These are phyloP conservation scores for Colletotrichum scovillei DNA, from an alignment of 2,329 filamentous ascomycete genomes.

Conservation along the genomic window DNA sequence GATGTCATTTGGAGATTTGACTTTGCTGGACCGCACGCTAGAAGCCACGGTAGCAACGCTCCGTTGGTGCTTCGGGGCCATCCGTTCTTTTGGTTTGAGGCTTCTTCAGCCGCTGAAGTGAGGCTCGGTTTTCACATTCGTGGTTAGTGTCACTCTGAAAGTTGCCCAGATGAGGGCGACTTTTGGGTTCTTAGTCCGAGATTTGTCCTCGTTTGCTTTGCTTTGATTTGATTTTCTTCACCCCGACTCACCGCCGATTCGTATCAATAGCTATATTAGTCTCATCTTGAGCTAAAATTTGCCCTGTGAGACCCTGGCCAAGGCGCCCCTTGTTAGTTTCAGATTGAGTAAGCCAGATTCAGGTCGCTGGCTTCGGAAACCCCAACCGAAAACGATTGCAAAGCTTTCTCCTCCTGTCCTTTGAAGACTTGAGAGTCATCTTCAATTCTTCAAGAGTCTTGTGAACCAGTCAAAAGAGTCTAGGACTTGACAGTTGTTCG, in stretches of 20 bases:
- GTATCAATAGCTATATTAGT: constrained; percentile 16
- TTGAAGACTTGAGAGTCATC: neutral
- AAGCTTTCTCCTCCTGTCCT: neutral
- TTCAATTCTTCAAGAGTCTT: neutral
- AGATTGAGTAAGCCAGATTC: constrained; percentile 13
- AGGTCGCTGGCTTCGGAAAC: neutral
- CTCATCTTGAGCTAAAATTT: constrained; percentile 17
- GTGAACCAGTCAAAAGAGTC: neutral
- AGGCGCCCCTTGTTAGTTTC: constrained; percentile 21
- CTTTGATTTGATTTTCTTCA: neutral
- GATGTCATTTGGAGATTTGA: neutral
- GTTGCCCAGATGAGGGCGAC: too few species aligned
- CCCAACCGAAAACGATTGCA: neutral
- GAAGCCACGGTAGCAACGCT: neutral
- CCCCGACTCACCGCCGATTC: constrained; percentile 19
- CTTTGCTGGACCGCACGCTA: neutral
- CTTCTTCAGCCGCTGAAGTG: neutral
- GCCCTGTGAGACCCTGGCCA: constrained; percentile 4
- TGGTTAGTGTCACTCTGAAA: neutral
- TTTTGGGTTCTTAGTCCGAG: neutral
- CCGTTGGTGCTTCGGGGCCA: neutral
- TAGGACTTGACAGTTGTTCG: neutral
- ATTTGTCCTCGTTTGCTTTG: neutral
- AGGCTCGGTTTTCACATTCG: neutral
- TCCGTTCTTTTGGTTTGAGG: neutral